These are phyloP conservation scores for Candida tibetensis DNA, from an alignment of 805 yeast genomes.

Conservation along the genomic window DNA sequence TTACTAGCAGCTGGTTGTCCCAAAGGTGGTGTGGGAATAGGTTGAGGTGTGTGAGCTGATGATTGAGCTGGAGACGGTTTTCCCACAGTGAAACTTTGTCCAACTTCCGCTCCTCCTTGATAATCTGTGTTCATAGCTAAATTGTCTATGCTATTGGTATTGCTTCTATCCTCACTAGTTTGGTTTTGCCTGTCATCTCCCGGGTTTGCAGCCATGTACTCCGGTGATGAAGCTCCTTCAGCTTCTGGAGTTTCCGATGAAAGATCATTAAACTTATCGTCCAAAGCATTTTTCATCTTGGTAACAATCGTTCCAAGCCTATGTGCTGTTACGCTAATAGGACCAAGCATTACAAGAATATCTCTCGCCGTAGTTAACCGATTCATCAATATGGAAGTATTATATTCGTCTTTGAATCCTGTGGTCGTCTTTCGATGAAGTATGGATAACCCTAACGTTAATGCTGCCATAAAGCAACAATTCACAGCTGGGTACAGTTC, in stretches of 20 bases:
- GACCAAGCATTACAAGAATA: conserved; percentile 10
- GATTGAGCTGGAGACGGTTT: not conserved
- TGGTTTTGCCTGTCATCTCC: not conserved
- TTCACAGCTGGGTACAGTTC: conserved; percentile 34
- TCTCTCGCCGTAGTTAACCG: conserved; percentile 9
- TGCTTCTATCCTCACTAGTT: not conserved
- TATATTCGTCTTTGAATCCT: conserved; percentile 15
- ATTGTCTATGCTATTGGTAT: not conserved
- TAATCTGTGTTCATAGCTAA: not conserved
- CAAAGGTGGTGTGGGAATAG: not conserved
- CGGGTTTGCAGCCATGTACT: not conserved
- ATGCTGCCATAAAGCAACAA: conserved; percentile 35
- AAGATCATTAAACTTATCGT: conserved; percentile 9
- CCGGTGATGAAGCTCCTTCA: not conserved
- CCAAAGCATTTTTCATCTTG: conserved; percentile 13
- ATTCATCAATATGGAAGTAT: conserved; percentile 9
- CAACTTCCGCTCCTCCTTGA: not conserved
- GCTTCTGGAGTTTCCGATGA: not conserved
- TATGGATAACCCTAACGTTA: conserved; percentile 31
- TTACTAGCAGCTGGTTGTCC: not conserved
- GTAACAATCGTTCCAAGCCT: conserved; percentile 12
- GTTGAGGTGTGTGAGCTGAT: not conserved
- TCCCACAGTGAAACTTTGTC: not conserved
- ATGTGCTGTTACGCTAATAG: conserved; percentile 11
- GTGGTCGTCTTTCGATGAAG: conserved; percentile 16